Conservation (phyloP, 108 stramenopile species). For the Parmales sp. region DNA sequence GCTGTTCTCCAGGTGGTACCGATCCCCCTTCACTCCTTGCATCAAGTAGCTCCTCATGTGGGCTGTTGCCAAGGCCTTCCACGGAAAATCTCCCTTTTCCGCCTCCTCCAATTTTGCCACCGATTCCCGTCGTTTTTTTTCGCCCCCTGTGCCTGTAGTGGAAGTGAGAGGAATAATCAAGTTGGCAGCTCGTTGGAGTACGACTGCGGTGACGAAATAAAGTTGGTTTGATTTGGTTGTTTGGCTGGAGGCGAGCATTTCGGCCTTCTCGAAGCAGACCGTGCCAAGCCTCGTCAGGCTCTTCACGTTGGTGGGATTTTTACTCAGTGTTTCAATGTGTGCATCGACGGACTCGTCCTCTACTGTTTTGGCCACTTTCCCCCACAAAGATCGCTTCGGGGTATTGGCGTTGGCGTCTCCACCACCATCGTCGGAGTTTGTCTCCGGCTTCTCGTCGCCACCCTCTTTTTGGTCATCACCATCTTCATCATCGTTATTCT, state of each 20-base stretch:
- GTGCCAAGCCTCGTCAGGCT: background rate
- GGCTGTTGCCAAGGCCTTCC: background rate
- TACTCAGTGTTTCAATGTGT: background rate
- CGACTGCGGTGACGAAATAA: no score
- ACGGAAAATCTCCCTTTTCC: conserved; percentile 1
- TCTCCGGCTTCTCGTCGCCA: background rate
- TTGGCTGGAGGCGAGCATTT: no score
- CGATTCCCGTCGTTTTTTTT: no score
- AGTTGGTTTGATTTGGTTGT: no score
- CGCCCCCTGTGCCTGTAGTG: no score
- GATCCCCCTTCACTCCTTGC: background rate
- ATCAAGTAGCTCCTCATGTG: background rate
- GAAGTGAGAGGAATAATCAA: no score
- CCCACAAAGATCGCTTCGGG: background rate
- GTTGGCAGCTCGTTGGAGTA: no score
- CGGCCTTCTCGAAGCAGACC: background rate
- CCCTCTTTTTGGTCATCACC: background rate
- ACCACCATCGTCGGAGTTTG: no score
- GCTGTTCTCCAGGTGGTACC: conserved; percentile 4
- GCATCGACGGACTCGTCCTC: background rate
- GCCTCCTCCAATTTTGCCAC: no score
- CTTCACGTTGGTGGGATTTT: background rate
- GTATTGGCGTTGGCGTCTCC: no score
- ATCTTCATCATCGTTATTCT: background rate
- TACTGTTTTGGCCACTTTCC: background rate